phyloP scores from a whole-genome alignment of 768 basidiomycete species.

The Lactarius indigo region DNA sequence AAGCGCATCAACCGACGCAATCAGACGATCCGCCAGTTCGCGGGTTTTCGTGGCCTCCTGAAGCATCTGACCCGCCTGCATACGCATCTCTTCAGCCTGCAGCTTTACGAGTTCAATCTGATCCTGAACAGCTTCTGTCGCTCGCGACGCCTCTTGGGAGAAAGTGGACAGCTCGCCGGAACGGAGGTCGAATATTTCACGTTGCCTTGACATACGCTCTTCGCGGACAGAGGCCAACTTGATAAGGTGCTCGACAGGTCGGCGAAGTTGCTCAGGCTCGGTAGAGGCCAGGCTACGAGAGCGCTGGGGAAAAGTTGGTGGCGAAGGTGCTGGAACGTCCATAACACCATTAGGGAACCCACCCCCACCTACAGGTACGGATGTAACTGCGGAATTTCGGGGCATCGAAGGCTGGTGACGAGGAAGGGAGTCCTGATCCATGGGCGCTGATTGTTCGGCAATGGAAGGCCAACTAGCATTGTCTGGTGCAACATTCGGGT shows the following conservation, averaged over 20 bases:
- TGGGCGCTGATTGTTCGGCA: neutral
- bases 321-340: neutral
- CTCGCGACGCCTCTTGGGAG: neutral
- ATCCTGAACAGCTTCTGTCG: slow-evolving; percentile 2
- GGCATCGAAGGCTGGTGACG: neutral
- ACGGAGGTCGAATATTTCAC: slow-evolving; percentile 6
- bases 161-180: slow-evolving; percentile 18
- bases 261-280: slow-evolving; percentile 6
- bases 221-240: slow-evolving; percentile 10
- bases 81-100: slow-evolving; percentile 6
- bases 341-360: neutral
- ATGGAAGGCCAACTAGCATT: neutral
- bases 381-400: neutral
- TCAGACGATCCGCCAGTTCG: slow-evolving; percentile 11
- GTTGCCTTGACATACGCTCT: slow-evolving; percentile 7
- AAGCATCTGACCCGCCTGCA: slow-evolving; percentile 11
- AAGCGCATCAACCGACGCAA: slow-evolving; percentile 3
- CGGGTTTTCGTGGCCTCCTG: slow-evolving; percentile 17
- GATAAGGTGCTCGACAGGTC: slow-evolving; percentile 12
- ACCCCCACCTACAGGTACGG: neutral
- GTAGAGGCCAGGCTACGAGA: neutral
- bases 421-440: neutral
- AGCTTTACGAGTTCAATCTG: slow-evolving; percentile 2
- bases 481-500: neutral
- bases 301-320: neutral